Base-by-base conservation (phyloP, 2,329 filamentous ascomycete genomes). In the Colletotrichum eleusines region DNA sequence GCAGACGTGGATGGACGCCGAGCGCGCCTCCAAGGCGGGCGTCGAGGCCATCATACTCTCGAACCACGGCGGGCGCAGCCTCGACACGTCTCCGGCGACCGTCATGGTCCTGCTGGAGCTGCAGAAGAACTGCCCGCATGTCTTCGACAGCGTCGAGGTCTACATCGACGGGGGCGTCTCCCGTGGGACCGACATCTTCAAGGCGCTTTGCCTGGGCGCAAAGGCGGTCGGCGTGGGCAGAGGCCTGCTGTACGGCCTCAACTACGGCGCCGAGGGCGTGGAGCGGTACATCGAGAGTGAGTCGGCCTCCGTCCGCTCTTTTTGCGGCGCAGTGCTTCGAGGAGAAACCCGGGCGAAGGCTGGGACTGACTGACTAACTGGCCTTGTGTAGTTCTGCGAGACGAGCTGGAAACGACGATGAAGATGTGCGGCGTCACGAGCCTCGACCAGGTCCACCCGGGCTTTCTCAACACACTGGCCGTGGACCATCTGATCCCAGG, bases 401-500 rank as follows among this genome's bases (percentile, higher is more conserved):
- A 92, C 71, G 90, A 92, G 76, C 78, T 92, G 5, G 86, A 90
- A 74, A 90, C 87, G 2, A 89, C 89, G 2, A 92, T 92, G 90
- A 85, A 87, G 33, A 84, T 91, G 77, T 87, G 90, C 68, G 90
- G 90, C 2, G 83, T 92, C 42, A 91, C 88, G 1, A 84, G 87
- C 72, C 79, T 92, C 12, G 84, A 87, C 63, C 84, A 91, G 76
- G 84, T 89, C 6, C 86, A 90, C 73, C 88, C 89, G 0, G 89
- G 89, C 0, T 81, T 91, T 76, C 78, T 92, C 31, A 90, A 91
- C 68, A 86, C 85, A 0, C 76, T 81, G n/a, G 82, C 81, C 1
- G 80, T 86, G 6, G 84, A 87, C 71, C 83, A 86, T 68, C 74
- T 85, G 53, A 79, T 86, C 20, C 83, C 84, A 2, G 75, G 75